Conservation (phyloP, 495 filamentous ascomycete species). For the Thermothielavioides terrestris region DNA sequence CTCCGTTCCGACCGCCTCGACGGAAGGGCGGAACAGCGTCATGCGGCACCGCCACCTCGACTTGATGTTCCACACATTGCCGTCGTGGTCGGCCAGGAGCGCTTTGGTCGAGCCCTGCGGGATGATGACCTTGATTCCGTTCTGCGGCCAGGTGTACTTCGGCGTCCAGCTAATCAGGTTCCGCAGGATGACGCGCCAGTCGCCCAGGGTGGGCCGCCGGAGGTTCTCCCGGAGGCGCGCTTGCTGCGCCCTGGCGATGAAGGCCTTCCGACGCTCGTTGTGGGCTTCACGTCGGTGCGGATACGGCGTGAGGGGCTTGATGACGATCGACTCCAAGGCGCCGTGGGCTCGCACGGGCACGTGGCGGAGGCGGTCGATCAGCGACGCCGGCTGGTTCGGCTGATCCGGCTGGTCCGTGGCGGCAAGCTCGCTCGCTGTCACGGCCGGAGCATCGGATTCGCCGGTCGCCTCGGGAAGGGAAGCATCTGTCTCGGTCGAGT, state of each 20-base stretch:
- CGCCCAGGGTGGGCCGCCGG: background rate
- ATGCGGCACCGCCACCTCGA: conserved; percentile 12
- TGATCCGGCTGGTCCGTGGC: background rate
- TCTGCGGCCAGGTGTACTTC: background rate
- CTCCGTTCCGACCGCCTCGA: background rate
- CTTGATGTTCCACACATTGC: conserved; percentile 15
- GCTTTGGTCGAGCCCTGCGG: background rate
- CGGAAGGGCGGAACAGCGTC: background rate
- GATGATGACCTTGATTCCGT: conserved; percentile 14
- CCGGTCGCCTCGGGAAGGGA: too few species aligned
- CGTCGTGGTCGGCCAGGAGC: conserved; percentile 2
- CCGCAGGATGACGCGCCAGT: conserved; percentile 24
- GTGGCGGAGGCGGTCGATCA: conserved; percentile 13
- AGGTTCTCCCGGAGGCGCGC: background rate
- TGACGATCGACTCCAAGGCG: conserved; percentile 15
- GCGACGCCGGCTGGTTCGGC: background rate
- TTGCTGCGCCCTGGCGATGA: conserved; percentile 5
- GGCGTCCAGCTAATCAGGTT: conserved; percentile 16
- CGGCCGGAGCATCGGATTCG: too few species aligned
- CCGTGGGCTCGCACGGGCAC: conserved; percentile 18
- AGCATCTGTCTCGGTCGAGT: background rate
- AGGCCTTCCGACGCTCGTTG: background rate
- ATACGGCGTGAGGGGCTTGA: conserved; percentile 14
- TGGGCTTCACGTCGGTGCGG: conserved; percentile 8
- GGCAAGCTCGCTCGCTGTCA: too few species aligned